Evolutionary conservation across 257 asterid genomes (phyloP).

Genomic region (Phtheirospermum japonicum): DNA sequence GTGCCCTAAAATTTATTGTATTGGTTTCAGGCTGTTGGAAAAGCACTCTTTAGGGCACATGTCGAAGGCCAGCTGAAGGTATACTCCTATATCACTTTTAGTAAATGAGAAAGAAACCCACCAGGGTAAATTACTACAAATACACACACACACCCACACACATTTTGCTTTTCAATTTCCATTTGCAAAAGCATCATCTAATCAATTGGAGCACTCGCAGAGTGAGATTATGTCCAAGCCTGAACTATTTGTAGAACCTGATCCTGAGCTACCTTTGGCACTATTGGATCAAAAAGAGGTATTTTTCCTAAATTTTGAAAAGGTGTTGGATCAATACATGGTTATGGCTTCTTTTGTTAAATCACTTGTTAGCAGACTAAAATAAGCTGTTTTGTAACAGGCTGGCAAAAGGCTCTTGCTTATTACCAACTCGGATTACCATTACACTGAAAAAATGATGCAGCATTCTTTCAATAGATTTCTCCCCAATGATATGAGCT

Average conservation of each 20-base stretch:
- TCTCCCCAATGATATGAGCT: constrained; percentile 88
- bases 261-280: constrained; percentile 93
- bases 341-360: neutral
- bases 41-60: constrained; percentile 92
- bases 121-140: neutral
- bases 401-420: constrained; percentile 88
- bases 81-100: constrained; percentile 9
- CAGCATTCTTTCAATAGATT: constrained; percentile 84
- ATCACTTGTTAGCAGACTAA: constrained; percentile 26
- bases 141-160: neutral
- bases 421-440: constrained; percentile 89
- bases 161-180: constrained; percentile 27
- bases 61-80: constrained; percentile 97
- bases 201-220: constrained; percentile 38
- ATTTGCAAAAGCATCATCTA: constrained; percentile 31
- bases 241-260: constrained; percentile 88
- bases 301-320: constrained; percentile 18
- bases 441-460: constrained; percentile 93
- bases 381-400: constrained; percentile 38
- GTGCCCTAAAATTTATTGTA: constrained; percentile 29
- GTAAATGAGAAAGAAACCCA: too few relatives aligned
- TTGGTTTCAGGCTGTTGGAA: constrained; percentile 79
- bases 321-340: constrained; percentile 5
- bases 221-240: constrained; percentile 92
- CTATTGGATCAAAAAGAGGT: constrained; percentile 90